Base-by-base conservation (phyloP, 2,329 filamentous ascomycete genomes). In the Daldinia eschscholtzii region DNA sequence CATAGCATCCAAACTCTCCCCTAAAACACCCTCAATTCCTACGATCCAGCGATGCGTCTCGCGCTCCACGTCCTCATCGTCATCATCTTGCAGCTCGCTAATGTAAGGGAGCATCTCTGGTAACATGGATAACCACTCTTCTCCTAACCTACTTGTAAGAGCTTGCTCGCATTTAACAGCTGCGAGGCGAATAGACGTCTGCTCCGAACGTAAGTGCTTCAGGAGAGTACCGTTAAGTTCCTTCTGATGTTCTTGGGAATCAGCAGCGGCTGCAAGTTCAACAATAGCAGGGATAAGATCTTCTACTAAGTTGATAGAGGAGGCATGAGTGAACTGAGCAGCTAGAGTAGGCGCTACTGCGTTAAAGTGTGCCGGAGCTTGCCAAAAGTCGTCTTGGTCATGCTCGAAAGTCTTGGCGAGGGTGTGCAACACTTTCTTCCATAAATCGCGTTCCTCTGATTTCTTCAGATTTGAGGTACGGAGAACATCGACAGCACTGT, bases 91-190 rank as follows among this genome's bases (percentile, higher is more conserved):
- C 76, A 97, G 80, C 83, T 99, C 96, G 76, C 93, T 97, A 75
- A 99, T 97, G 72, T 95, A 93, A 20, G 97, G 95, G 79, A 99
- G 82, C 92, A 98, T 98, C 86, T 99, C 96, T 0, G 95, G 93
- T 77, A 98, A 80, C 83, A 97, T 87, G 1, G 90, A 88, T 67
- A 99, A 82, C 96, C 96, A 99, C 78, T 99, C 96, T 79, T 98
- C 94, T 66, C 94, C 94, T 28, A 98, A 82, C 55, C 88, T 85
- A 73, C 92, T 89, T 12, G 94, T 97, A 70, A 98, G 84, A 13
- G 87, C 88, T 77, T 94, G 91, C 82, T 98, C 89, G 73, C 91
- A 91, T 80, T 90, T 90, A 39, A 99, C 91, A 0, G 93, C 93
- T 1, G 92, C 93, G 37, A 98, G 83, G 15, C 96, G 88, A 6